Percentiles rank a stretch among this genome's conserved stretches.
Evolutionary conservation across 202 grass and related monocot species (phyloP).

Genomic region (Brachypodium distachyon): DNA sequence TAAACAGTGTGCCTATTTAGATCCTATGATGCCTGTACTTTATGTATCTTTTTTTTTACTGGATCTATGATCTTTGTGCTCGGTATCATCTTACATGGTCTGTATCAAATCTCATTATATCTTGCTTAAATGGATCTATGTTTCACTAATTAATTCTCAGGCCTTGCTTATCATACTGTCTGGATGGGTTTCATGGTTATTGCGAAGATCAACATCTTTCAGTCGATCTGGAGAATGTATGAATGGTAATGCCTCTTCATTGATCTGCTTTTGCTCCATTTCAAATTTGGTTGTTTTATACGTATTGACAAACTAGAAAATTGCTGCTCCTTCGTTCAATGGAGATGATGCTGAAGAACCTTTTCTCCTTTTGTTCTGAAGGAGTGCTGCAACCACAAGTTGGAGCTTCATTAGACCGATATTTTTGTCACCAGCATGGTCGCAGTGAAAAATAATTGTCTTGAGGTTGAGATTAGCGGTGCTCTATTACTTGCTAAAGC

Average conservation of each 20-base stretch:
- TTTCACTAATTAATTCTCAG: background rate
- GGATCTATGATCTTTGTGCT: slow-evolving; percentile 1
- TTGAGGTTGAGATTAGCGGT: no score
- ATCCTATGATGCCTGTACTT: slow-evolving; percentile 7
- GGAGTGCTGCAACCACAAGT: no score
- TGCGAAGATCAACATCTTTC: background rate
- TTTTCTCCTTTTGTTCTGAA: no score
- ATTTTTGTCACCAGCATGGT: no score
- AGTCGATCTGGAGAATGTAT: background rate
- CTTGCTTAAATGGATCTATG: background rate
- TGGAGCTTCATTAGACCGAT: no score
- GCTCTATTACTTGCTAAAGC: no score
- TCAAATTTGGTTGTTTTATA: background rate
- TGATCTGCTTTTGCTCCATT: background rate
- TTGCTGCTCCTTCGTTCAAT: background rate
- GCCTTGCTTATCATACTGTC: background rate
- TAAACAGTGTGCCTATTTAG: slow-evolving; percentile 10
- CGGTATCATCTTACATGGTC: background rate
- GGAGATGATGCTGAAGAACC: no score
- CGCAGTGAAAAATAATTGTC: no score
- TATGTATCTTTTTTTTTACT: background rate
- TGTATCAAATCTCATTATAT: background rate
- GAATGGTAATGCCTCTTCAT: background rate
- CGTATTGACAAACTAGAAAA: background rate
- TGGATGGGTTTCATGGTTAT: background rate